These are phyloP conservation scores for Bacidia rubella DNA, from an alignment of 495 filamentous ascomycete genomes.

Conservation along the genomic window DNA sequence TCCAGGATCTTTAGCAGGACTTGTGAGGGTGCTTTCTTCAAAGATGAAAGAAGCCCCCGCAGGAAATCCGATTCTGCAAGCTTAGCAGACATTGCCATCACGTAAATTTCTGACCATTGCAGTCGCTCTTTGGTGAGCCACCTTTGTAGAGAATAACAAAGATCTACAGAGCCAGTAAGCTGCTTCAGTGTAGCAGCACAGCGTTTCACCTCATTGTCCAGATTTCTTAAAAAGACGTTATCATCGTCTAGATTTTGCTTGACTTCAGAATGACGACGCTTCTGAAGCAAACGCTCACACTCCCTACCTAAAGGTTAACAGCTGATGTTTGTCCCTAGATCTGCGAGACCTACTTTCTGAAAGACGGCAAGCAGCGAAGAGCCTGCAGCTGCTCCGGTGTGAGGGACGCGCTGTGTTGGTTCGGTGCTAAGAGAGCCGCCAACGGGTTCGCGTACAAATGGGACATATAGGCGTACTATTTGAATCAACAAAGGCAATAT, in stretches of 20 bases:
- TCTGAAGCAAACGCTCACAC: slow-evolving; percentile 33
- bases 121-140: slow-evolving; percentile 27
- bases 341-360: slow-evolving; percentile 39
- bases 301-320: slow-evolving; percentile 23
- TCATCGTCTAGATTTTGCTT: slow-evolving; percentile 40
- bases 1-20: not conserved
- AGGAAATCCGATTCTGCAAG: slow-evolving; percentile 35
- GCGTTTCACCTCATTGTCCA: slow-evolving; percentile 21
- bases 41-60: slow-evolving; percentile 36
- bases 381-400: slow-evolving; percentile 54
- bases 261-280: slow-evolving; percentile 27
- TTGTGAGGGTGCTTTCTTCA: not conserved
- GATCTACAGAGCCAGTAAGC: slow-evolving; percentile 33
- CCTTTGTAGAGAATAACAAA: slow-evolving; percentile 33
- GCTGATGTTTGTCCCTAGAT: not conserved
- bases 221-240: slow-evolving; percentile 27
- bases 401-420: slow-evolving; percentile 18
- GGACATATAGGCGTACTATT: slow-evolving; percentile 83
- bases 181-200: slow-evolving; percentile 31
- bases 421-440: slow-evolving; percentile 44
- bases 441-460: slow-evolving; percentile 89
- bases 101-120: slow-evolving; percentile 39
- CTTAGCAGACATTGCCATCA: slow-evolving; percentile 43
- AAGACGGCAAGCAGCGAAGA: slow-evolving; percentile 66
- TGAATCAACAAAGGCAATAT: slow-evolving; percentile 7